Conservation (phyloP, 441 rosid genomes). For the Jatropha multifida region DNA sequence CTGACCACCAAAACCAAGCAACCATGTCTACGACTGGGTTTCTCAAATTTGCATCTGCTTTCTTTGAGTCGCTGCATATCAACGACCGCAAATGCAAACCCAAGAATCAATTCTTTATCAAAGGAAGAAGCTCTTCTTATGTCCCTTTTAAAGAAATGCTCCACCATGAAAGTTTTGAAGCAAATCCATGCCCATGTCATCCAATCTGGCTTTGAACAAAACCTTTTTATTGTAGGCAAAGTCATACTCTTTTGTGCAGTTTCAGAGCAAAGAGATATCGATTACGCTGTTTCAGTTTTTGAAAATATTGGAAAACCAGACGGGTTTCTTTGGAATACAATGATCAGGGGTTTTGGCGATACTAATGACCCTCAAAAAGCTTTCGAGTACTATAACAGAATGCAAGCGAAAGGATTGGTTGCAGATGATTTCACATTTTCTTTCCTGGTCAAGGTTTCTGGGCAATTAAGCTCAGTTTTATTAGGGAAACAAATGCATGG, state of each 20-base stretch:
- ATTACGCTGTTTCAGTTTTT: conserved; percentile 42
- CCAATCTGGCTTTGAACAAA: conserved; percentile 27
- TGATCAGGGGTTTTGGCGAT: conserved; percentile 45
- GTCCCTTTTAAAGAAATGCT: conserved; percentile 39
- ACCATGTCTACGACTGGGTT: background rate
- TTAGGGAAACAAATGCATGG: conserved; percentile 43
- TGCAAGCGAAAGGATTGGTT: conserved; percentile 41
- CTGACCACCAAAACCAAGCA: background rate
- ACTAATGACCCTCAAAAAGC: conserved; percentile 24
- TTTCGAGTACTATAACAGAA: conserved; percentile 39
- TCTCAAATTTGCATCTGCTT: conserved; percentile 1
- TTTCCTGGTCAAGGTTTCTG: conserved; percentile 56
- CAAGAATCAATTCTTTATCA: background rate
- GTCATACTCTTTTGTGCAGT: conserved; percentile 37
- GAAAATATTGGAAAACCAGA: conserved; percentile 43
- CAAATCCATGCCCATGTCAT: conserved; percentile 36
- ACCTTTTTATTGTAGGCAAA: conserved; percentile 33
- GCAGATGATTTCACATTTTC: conserved; percentile 63
- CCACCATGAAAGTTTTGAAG: conserved; percentile 23
- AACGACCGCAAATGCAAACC: background rate
- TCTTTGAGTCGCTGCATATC: conserved; percentile 2
- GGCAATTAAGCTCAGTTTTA: conserved; percentile 29
- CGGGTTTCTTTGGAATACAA: conserved; percentile 54
- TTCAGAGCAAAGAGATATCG: conserved; percentile 40
- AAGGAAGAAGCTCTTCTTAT: conserved; percentile 25